Evolutionary conservation across 306 rosid species (phyloP), one percentile per base, ranked within the genome.

Genomic region (Hippophae rhamnoides): DNA sequence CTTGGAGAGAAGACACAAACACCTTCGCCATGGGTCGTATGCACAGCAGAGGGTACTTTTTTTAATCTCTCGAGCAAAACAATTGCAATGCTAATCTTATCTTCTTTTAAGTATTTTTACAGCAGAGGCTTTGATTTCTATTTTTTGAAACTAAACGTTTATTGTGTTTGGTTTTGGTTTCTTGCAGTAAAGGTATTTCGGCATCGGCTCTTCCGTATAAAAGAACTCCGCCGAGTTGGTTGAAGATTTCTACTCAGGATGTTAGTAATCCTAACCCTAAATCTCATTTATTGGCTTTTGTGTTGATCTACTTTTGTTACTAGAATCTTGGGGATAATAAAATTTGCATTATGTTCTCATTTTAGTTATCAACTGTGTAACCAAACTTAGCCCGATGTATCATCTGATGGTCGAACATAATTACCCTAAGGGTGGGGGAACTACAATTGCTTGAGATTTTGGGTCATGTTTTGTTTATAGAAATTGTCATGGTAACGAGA

Each of bases 151-250:
- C 7, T 55, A 10, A 11, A 13, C 0, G 5, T 47, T 55, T 52
- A 8, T 48, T 2, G 10, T 27, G 40, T 26, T 57, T 57, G 25
- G 7, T 63, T 68, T 7, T 60, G 38, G 44, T 64, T 38, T 47
- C 43, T 56, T 69, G 10, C 86, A 85, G 95, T 56, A 89, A 89
- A 79, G 97, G 97, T 77, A 89, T 89, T 61, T 89, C 97, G 2
- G 79, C 82, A 58, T 89, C 97, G 8, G 92, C 92, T 65, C 77
- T 89, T 47, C 97, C 97, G 2, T 89, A 83, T 68, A 89, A 79
- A 87, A 83, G 97, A 56, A 79, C 89, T 0, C 81, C 95, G 7
- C 84, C 85, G 0, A 81, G 82, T 55, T 89, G 97, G 97, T 69
- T 86, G 75, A 86, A 86, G 82, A 79, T 68, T 79, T 72, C 97